Base-by-base conservation (phyloP, 208 protist genomes). In the Porcisia deanei region DNA sequence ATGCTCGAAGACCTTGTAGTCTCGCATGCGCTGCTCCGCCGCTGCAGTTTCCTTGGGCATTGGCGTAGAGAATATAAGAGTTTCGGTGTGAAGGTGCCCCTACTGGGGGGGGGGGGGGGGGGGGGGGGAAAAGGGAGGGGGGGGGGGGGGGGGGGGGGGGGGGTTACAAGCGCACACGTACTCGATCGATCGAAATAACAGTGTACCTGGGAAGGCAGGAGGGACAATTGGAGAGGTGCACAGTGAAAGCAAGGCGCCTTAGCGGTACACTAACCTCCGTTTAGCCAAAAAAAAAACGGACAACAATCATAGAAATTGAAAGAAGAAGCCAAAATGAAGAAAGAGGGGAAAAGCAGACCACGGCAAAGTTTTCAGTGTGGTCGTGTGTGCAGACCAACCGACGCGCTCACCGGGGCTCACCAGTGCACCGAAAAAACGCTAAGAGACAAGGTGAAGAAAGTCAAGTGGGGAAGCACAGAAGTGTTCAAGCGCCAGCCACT, bases 1-100 rank as follows among this genome's bases (percentile, higher is more conserved):
- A 73, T 89, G 81, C 74, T 92, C 79, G 54, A 85, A 80, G 30
- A 95, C 85, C 55, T 89, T 79, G 59, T 94, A 97, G 52, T 85
- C 67, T 57, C 85, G 58, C 58, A 97, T 85, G 45, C 71, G 76
- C 37, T 82, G 39, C 22, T 82, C 82, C 25, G 83, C 84, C 34
- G 54, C 72, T 30, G 39, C 75, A 2, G 75, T 57, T 10, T 61
- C 54, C 47, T 54, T 20, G 30, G 74, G 22, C 70, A 79, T 74
- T 60, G 14, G 49, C 18, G 20, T 4, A 61, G 18, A 25, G 22
- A 1, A 20, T 68, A 8, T 71, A 59, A 45, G 14, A 69, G 30
- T 54, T 4, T 55, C 41, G 63, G 10, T 72, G 30, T 69, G 34
- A 49, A 49, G 20, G 20, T 52, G 63, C 59, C 34, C 22, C 9